These are phyloP conservation scores for Suillus cothurnatus DNA, from an alignment of 768 basidiomycete species.

Conservation along the genomic window DNA sequence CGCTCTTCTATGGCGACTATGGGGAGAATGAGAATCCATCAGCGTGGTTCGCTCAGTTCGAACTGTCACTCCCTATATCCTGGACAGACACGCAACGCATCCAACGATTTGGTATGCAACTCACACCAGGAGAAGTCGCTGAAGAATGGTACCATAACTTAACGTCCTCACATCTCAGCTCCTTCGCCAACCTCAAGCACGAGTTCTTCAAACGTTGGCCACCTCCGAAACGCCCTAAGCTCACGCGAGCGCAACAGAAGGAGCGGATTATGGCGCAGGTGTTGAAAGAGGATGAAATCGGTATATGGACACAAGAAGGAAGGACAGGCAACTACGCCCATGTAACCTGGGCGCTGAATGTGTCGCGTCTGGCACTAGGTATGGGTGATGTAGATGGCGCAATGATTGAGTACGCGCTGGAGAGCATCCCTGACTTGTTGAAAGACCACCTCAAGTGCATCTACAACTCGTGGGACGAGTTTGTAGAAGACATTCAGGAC, in stretches of 20 bases:
- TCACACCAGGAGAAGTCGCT: background rate
- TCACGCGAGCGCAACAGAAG: background rate
- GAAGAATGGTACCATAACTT: background rate
- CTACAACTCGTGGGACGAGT: background rate
- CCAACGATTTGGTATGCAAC: background rate
- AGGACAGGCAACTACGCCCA: constrained; percentile 7
- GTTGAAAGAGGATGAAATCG: background rate
- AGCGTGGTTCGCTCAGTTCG: background rate
- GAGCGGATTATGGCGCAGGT: background rate
- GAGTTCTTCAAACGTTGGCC: background rate
- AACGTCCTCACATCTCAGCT: background rate
- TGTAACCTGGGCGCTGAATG: background rate
- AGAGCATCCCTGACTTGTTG: background rate
- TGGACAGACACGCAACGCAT: background rate
- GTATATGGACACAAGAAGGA: too few species aligned
- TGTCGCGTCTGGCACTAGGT: background rate
- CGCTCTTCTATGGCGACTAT: background rate
- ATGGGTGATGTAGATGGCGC: background rate
- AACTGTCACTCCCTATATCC: background rate
- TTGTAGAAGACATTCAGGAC: background rate
- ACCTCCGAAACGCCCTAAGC: background rate
- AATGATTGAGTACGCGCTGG: background rate
- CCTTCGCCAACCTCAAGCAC: background rate
- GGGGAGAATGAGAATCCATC: background rate
- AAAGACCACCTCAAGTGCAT: background rate